Percentiles rank a stretch among this genome's conserved stretches.
These are phyloP conservation scores for Wickerhamomyces silvicola DNA, from an alignment of 805 yeast genomes.

Conservation along the genomic window DNA sequence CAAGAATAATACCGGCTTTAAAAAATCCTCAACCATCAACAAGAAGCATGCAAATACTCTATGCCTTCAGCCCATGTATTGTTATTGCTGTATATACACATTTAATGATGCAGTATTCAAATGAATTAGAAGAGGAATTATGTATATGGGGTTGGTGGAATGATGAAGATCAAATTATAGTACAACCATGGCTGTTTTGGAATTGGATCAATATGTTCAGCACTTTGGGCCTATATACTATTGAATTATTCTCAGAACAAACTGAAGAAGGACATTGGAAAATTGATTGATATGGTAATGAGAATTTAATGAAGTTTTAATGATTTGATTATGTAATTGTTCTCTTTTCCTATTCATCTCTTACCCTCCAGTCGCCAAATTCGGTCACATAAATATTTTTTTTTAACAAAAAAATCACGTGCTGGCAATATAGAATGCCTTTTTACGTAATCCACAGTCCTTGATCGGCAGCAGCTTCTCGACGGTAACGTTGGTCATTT, in stretches of 20 bases:
- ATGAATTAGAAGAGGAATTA: slow-evolving; percentile 60
- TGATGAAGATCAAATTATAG: slow-evolving; percentile 22
- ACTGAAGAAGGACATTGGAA: slow-evolving; percentile 19
- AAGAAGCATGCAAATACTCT: slow-evolving; percentile 46
- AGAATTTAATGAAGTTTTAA: too few relatives aligned
- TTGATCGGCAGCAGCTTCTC: too few relatives aligned
- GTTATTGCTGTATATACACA: slow-evolving; percentile 94
- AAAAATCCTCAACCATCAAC: slow-evolving; percentile 29
- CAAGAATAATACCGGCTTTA: slow-evolving; percentile 84
- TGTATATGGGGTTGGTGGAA: slow-evolving; percentile 53
- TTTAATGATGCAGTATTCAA: slow-evolving; percentile 73
- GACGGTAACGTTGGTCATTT: too few relatives aligned
- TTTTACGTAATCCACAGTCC: too few relatives aligned
- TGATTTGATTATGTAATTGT: too few relatives aligned
- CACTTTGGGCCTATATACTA: slow-evolving; percentile 70
- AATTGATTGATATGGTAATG: too few relatives aligned
- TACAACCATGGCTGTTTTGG: slow-evolving; percentile 93
- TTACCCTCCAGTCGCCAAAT: too few relatives aligned
- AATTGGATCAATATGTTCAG: slow-evolving; percentile 89
- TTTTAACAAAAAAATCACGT: too few relatives aligned
- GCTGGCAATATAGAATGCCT: too few relatives aligned
- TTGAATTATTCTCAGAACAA: slow-evolving; percentile 52
- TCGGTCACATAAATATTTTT: too few relatives aligned
- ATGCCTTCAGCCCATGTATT: slow-evolving; percentile 89
- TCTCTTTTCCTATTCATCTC: too few relatives aligned